Evolutionary conservation across 2,329 filamentous ascomycete species (phyloP), one percentile per base, ranked within the genome.

Genomic region (Arthroderma sp.): DNA sequence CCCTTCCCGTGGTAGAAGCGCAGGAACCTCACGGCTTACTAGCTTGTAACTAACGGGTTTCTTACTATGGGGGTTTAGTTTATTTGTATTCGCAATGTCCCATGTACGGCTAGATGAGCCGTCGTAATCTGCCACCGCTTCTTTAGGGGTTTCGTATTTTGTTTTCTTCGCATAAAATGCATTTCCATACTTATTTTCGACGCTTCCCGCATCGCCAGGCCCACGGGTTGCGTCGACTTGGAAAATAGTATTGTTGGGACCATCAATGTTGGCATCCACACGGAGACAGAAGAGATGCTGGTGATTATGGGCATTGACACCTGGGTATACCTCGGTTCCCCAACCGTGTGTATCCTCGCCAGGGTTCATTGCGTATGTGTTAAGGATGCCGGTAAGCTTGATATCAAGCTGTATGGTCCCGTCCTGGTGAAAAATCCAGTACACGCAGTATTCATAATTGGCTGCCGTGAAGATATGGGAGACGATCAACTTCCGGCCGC

Each of bases 401-500:
- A 94, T 84, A 61, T 94, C 87, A 7, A 89, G 81, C 66, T 94
- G 87, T 51, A 94, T 80, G 0, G 86, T 93, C 33, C 87, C 88
- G 55, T 94, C 88, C 63, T 91, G 86, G 61, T 89, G 85, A 68
- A 94, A 87, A 53, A 87, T 81, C 86, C 85, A 94, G 69, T 89
- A 81, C 5, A 78, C 73, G 57, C 80, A 82, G 65, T 95, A 95
- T 62, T 95, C 88, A 66, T 95, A 95, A 69, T 95, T 95, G 28
- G 88, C 88, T 0, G 88, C 88, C 0, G 88, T 95, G 67, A 95
- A 94, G 58, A 94, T 83, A 54, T 94, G 87, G 52, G 86, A 87
- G 52, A 95, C 74, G 58, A 94, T 74, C 47, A 95, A 75, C 61
- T 91, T 93, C 44, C 86, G 78, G 1, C 81, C 86, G 28, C 88